Conservation (phyloP, 495 filamentous ascomycete species). For the Aspergillus steynii region DNA sequence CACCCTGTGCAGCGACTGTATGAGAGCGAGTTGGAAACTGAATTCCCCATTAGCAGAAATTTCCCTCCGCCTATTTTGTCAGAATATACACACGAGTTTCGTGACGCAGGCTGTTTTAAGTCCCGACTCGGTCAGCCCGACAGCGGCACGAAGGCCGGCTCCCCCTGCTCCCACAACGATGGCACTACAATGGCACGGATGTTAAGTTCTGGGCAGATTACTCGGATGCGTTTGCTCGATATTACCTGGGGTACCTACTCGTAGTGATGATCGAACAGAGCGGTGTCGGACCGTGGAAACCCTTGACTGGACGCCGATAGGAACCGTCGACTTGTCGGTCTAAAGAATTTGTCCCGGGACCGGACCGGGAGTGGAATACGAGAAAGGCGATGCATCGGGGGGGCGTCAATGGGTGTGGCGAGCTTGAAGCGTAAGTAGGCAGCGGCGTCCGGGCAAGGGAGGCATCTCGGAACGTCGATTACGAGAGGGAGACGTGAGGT, state of each 20-base stretch:
- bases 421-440: neutral
- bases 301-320: neutral
- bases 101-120: conserved; percentile 99
- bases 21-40: conserved; percentile 88
- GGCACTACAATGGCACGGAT: conserved; percentile 43
- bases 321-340: neutral
- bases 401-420: neutral
- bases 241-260: neutral
- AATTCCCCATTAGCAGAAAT: neutral
- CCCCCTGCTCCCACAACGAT: conserved; percentile 94
- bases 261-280: neutral
- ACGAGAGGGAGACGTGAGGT: neutral
- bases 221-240: neutral
- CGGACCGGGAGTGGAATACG: neutral
- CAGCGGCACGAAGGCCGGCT: conserved; percentile 89
- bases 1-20: conserved; percentile 91
- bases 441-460: neutral
- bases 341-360: neutral
- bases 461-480: neutral
- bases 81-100: conserved; percentile 56
- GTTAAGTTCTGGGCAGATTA: neutral
- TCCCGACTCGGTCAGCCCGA: conserved; percentile 94
- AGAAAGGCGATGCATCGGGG: neutral
- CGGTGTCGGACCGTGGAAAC: neutral
- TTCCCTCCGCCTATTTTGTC: neutral